Base-by-base conservation (phyloP, 352 stramenopile species). In the Pythium scleroteichum region DNA sequence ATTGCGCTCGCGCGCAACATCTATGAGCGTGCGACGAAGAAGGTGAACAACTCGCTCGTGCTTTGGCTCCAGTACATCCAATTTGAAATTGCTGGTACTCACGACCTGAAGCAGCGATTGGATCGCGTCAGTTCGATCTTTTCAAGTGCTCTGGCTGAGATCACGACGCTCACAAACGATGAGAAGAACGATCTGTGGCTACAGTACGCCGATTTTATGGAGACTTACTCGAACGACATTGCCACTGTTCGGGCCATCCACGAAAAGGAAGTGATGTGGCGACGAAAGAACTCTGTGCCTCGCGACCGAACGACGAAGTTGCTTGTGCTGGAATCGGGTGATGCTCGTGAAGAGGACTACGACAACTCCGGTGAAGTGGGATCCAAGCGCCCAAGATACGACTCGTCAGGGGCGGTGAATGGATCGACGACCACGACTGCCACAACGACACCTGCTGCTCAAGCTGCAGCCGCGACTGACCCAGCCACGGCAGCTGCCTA, bases 181-280 rank as follows among this genome's bases (percentile, higher is more conserved):
- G 83, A 90, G 64, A 92, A 92, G 59, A 90, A 84, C 50, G 83
- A 92, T 55, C 41, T 92, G 55, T 92, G 83, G 83, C 79, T 90
- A 47, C 79, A 90, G 57, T 90, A 92, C 53, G 76, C 70, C 14
- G 80, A 92, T 7, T 92, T 92, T 26, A 65, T 90, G 64, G 79
- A 85, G 57, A 82, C 71, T 62, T 82, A 87, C 51, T 71, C 65
- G 19, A 58, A 53, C 46, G 75, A 53, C 35, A 52, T 85, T 23
- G 64, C 72, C 41, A 47, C 73, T 49, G 68, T 90, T n/a, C 80
- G 81, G n/a, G 65, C 75, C 56, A 58, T 85, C 8, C 59, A 80
- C 41, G 72, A 72, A 26, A 75, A 61, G 17, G 83, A 92, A 42
- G 62, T 85, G 41, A 72, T 68, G 8, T 92, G 83, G 83, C 83